Conservation (phyloP, 495 filamentous ascomycete genomes). For the Penicillium cosmopolitanum region DNA sequence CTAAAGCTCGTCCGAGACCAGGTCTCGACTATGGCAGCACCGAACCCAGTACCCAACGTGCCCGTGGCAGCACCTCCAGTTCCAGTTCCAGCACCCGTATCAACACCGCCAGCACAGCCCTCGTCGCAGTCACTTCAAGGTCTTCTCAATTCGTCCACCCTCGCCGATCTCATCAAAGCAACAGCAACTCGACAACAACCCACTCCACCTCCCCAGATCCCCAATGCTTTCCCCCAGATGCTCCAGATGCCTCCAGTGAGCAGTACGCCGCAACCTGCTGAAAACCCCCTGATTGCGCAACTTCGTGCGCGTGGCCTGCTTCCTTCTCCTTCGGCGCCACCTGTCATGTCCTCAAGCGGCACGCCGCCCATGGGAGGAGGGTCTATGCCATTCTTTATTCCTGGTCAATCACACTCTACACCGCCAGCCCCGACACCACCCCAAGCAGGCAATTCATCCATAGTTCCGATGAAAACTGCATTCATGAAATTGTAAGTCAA, state of each 20-base stretch:
- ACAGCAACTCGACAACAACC: conserved; percentile 50
- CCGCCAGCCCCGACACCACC: conserved; percentile 37
- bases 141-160: conserved; percentile 49
- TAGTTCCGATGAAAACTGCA: conserved; percentile 68
- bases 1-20: conserved; percentile 78
- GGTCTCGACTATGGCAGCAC: conserved; percentile 49
- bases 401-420: conserved; percentile 44
- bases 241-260: conserved; percentile 29
- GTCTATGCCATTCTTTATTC: conserved; percentile 45
- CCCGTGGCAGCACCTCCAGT: conserved; percentile 30
- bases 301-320: conserved; percentile 52
- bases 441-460: conserved; percentile 22
- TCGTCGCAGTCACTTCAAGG: conserved; percentile 46
- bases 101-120: conserved; percentile 39
- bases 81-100: conserved; percentile 28
- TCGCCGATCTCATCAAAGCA: conserved; percentile 54
- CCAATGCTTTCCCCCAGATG: conserved; percentile 32
- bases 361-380: conserved; percentile 27
- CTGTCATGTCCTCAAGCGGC: conserved; percentile 23
- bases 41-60: conserved; percentile 23
- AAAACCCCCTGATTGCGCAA: conserved; percentile 52
- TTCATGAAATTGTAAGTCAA: conserved; percentile 76
- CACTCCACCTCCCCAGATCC: conserved; percentile 39
- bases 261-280: conserved; percentile 36
- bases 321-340: conserved; percentile 40